Conservation (phyloP, 352 stramenopile species). For the Stramenopiles sp. region DNA sequence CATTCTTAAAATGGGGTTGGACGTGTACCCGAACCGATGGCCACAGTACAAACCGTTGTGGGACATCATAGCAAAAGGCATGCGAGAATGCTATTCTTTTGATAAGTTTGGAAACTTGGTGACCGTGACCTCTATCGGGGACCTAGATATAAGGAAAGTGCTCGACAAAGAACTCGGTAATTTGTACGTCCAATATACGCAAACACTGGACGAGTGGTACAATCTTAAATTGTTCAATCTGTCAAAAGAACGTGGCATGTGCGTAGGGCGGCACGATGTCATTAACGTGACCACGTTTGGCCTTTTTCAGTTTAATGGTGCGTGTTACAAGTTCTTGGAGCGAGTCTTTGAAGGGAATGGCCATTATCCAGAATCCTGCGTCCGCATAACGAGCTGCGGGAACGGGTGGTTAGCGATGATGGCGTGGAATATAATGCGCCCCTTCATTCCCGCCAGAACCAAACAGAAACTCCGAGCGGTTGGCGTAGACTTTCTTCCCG, state of each 20-base stretch:
- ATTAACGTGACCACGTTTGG: constrained; percentile 9
- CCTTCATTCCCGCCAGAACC: neutral
- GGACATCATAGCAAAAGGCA: neutral
- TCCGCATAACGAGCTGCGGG: constrained; percentile 3
- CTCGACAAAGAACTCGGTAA: neutral
- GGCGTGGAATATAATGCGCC: constrained; percentile 1
- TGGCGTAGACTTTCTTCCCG: neutral
- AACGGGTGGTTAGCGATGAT: constrained; percentile 4
- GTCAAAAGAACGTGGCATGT: constrained; percentile 3
- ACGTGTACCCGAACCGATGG: neutral
- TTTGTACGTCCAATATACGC: neutral
- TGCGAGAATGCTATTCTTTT: constrained; percentile 12
- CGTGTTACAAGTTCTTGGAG: constrained; percentile 8
- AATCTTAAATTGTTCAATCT: neutral
- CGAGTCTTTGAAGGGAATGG: neutral
- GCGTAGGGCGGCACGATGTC: neutral
- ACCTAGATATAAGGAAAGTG: constrained; percentile 8
- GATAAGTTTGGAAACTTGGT: constrained; percentile 14
- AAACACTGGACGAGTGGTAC: constrained; percentile 9
- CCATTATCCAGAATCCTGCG: constrained; percentile 9
- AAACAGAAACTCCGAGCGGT: neutral
- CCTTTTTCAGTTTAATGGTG: neutral
- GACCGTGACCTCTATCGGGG: neutral
- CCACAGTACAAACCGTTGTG: constrained; percentile 1
- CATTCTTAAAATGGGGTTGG: neutral